Percentiles rank a stretch among this genome's conserved stretches.
These are phyloP conservation scores for Hypericum perforatum DNA, from an alignment of 345 rosid species.

Conservation along the genomic window DNA sequence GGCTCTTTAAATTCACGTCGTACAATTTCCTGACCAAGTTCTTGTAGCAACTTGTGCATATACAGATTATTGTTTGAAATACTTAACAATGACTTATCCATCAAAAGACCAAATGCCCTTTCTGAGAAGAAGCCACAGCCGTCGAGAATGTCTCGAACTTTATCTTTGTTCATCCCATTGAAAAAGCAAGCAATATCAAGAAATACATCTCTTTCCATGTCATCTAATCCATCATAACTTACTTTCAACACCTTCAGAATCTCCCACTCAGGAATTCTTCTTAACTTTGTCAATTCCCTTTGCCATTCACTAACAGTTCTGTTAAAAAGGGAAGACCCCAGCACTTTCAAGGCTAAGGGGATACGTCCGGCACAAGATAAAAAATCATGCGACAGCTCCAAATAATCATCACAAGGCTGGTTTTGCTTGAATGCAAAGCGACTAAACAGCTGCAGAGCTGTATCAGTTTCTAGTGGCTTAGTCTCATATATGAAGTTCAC, in stretches of 20 bases:
- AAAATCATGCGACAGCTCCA: conserved; percentile 2
- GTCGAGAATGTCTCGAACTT: background rate
- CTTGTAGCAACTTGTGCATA: background rate
- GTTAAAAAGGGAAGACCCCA: conserved; percentile 1
- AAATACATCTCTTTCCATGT: background rate
- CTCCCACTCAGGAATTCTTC: background rate
- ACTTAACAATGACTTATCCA: background rate
- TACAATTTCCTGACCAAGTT: background rate
- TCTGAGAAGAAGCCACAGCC: conserved; percentile 2
- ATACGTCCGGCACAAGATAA: background rate
- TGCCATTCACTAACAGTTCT: background rate
- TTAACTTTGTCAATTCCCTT: background rate
- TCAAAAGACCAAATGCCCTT: background rate
- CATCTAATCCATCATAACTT: conserved; percentile 1
- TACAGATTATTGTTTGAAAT: background rate
- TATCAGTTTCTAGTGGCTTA: background rate
- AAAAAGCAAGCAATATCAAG: conserved; percentile 6
- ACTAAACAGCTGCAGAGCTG: conserved; percentile 1
- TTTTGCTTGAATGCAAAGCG: background rate
- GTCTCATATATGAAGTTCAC: background rate
- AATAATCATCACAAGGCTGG: background rate
- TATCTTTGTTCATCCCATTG: background rate
- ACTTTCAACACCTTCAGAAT: background rate
- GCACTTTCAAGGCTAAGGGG: conserved; percentile 1
- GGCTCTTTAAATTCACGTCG: background rate